These are phyloP conservation scores for Fusarium odoratissimum DNA, from an alignment of 2,329 filamentous ascomycete species.

Conservation along the genomic window DNA sequence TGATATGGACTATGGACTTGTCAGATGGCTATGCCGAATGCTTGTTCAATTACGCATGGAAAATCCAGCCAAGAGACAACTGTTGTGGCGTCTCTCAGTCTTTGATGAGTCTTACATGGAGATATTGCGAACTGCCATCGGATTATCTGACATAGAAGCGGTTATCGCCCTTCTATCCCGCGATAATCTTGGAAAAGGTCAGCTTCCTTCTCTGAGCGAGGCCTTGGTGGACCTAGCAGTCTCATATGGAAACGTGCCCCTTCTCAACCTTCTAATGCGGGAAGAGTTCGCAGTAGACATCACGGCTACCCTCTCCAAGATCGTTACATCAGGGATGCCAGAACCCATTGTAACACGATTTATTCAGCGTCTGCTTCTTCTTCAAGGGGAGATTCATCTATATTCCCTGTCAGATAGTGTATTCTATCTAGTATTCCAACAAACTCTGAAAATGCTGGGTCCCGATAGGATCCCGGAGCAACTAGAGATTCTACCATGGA, in stretches of 20 bases:
- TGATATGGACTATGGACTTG: background rate
- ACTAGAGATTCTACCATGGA: too few relatives aligned
- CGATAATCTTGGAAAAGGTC: background rate
- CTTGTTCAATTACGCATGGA: background rate
- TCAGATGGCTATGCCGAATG: background rate
- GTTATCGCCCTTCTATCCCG: background rate
- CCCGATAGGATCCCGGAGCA: fast-evolving
- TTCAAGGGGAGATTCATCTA: fast-evolving
- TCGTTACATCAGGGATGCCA: background rate
- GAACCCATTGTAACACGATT: background rate
- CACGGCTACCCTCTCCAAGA: fast-evolving
- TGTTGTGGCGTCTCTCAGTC: background rate
- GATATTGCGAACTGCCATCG: background rate
- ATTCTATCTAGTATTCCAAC: background rate
- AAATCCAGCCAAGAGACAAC: background rate
- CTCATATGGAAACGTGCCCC: background rate
- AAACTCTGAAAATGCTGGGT: background rate
- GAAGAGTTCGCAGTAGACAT: background rate
- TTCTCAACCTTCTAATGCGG: background rate
- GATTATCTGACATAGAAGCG: background rate
- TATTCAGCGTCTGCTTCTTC: background rate
- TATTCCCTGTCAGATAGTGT: background rate
- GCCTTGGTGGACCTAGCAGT: background rate
- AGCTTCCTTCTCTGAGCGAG: background rate
- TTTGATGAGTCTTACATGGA: background rate